Conservation (phyloP, 169 alveolate species). For the Plasmodium malariae region DNA sequence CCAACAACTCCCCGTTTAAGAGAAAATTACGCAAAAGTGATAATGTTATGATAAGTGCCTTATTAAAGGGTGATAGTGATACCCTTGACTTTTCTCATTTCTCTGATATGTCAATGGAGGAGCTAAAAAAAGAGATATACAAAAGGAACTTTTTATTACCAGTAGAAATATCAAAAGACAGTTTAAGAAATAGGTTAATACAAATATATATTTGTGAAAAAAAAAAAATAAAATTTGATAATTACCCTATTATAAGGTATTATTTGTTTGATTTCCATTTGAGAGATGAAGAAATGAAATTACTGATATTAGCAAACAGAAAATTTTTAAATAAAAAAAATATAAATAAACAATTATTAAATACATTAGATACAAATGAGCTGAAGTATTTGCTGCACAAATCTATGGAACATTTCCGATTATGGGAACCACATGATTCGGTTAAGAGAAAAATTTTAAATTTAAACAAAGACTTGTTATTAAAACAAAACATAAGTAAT, state of each 20-base stretch:
- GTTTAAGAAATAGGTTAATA: constrained; percentile 62
- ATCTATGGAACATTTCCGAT: constrained; percentile 76
- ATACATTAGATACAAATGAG: constrained; percentile 48
- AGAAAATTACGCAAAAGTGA: not conserved
- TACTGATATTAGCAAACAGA: constrained; percentile 40
- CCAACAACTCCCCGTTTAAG: not conserved
- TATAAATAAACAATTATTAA: constrained; percentile 34
- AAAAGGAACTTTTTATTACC: constrained; percentile 64
- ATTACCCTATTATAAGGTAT: constrained; percentile 64
- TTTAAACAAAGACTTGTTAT: constrained; percentile 54
- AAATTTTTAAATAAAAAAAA: constrained; percentile 68
- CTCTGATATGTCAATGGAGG: constrained; percentile 43
- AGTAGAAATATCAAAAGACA: constrained; percentile 61
- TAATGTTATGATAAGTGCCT: not conserved
- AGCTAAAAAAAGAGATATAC: constrained; percentile 62
- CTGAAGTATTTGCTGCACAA: constrained; percentile 63
- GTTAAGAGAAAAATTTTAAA: constrained; percentile 53
- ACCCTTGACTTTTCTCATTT: constrained; percentile 40
- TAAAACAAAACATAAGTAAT: constrained; percentile 46
- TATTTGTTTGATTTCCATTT: constrained; percentile 58
- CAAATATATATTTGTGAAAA: constrained; percentile 72
- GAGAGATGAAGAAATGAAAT: constrained; percentile 43
- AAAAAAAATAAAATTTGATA: constrained; percentile 47
- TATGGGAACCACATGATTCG: constrained; percentile 72
- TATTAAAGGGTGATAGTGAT: not conserved